A percentile compares a stretch with the other conserved stretches of the same genome.
These are phyloP conservation scores for Hyphopichia wangnamkhiaoensis DNA, from an alignment of 1,139 yeast genomes.

Conservation along the genomic window DNA sequence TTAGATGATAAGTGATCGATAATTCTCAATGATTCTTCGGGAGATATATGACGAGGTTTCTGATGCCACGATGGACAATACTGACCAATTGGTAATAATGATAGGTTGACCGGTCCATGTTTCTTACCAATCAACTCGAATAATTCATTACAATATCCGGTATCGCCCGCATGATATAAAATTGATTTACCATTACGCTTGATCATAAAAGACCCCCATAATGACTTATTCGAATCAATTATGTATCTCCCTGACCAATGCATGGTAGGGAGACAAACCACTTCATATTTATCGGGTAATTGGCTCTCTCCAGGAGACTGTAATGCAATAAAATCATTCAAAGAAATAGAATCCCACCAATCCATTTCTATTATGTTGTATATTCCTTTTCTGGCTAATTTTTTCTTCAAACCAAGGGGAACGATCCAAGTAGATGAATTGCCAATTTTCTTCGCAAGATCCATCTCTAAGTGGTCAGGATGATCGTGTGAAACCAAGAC, in stretches of 20 bases:
- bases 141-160: slow-evolving; percentile 78
- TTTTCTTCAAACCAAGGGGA: slow-evolving; percentile 72
- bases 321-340: slow-evolving; percentile 33
- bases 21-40: slow-evolving; percentile 71
- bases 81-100: slow-evolving; percentile 90
- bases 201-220: slow-evolving; percentile 87
- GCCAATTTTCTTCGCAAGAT: slow-evolving; percentile 58
- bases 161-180: slow-evolving; percentile 91
- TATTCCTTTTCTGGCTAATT: slow-evolving; percentile 57
- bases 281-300: slow-evolving; percentile 59
- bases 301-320: slow-evolving; percentile 6
- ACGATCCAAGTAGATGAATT: slow-evolving; percentile 76
- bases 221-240: slow-evolving; percentile 72
- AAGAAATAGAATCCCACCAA: slow-evolving; percentile 81
- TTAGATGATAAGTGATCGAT: slow-evolving; percentile 62
- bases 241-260: slow-evolving; percentile 93
- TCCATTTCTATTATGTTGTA: slow-evolving; percentile 69
- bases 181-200: slow-evolving; percentile 66
- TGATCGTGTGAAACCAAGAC: slow-evolving; percentile 90
- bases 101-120: slow-evolving; percentile 66
- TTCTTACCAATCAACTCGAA: slow-evolving; percentile 63
- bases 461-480: slow-evolving; percentile 86
- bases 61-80: slow-evolving; percentile 96
- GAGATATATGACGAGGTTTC: slow-evolving; percentile 83
- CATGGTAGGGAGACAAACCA: slow-evolving; percentile 94